Conservation (phyloP, 331 rosid species). For the Spiraea crenata region DNA sequence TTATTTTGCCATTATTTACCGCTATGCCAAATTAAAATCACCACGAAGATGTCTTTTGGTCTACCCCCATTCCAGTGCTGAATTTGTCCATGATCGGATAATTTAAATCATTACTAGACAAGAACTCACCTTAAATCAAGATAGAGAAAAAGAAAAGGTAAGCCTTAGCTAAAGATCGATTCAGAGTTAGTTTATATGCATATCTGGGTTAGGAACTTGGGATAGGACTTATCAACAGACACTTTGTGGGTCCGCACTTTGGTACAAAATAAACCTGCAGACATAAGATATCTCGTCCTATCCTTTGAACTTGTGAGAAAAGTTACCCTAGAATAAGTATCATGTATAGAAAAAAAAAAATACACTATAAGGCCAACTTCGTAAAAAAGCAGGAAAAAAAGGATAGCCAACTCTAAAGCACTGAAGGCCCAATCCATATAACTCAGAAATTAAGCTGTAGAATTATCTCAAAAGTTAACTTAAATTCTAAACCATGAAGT, state of each 20-base stretch:
- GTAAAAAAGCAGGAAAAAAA: background rate
- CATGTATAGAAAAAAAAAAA: background rate
- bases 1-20: background rate
- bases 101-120: background rate
- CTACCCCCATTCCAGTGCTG: background rate
- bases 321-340: background rate
- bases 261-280: background rate
- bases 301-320: background rate
- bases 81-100: background rate
- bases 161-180: background rate
- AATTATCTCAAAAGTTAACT: background rate
- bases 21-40: background rate
- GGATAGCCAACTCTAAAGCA: background rate
- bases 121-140: background rate
- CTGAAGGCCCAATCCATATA: background rate
- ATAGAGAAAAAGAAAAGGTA: background rate
- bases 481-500: background rate
- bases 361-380: background rate
- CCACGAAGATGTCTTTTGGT: background rate
- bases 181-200: background rate
- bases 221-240: background rate
- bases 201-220: background rate
- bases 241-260: background rate
- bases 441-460: background rate
- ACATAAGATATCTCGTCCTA: background rate